phyloP scores from a whole-genome alignment of 805 yeast genomes.

The Scheffersomyces lignosus region DNA sequence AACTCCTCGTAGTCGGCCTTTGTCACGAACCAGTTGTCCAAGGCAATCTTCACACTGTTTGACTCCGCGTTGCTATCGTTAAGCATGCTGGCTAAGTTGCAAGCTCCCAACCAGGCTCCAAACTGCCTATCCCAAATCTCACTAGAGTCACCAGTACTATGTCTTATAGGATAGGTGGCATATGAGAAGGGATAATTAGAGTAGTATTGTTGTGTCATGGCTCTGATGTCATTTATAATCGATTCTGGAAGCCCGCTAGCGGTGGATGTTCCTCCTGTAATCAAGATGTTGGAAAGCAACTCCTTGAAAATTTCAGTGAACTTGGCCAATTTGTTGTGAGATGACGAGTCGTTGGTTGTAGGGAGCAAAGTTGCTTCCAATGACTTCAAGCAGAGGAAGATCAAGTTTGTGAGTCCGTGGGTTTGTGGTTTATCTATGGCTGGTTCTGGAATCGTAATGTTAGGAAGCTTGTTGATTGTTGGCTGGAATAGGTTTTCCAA shows the following conservation, averaged over 20 bases:
- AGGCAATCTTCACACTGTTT: conserved; percentile 34
- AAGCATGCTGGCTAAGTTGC: conserved; percentile 62
- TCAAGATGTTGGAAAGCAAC: conserved; percentile 44
- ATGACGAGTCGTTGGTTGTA: conserved; percentile 27
- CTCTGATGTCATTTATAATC: conserved; percentile 53
- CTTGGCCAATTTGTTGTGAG: conserved; percentile 26
- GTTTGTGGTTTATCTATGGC: conserved; percentile 47
- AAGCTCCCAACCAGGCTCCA: conserved; percentile 74
- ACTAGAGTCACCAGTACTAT: conserved; percentile 27
- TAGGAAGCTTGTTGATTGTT: conserved; percentile 46
- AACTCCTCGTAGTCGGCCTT: conserved; percentile 65
- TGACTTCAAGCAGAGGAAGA: conserved; percentile 35
- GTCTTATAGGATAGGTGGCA: conserved; percentile 28
- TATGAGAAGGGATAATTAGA: conserved; percentile 44
- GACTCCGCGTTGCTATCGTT: conserved; percentile 39
- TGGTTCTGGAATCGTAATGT: conserved; percentile 30
- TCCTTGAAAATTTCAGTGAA: conserved; percentile 41
- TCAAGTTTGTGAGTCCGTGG: conserved; percentile 45
- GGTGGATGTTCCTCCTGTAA: conserved; percentile 62
- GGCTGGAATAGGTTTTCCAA: conserved; percentile 77
- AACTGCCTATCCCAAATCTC: conserved; percentile 53
- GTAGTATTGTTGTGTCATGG: conserved; percentile 42
- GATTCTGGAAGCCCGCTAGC: conserved; percentile 58
- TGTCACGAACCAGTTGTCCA: conserved; percentile 55
- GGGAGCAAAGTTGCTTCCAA: conserved; percentile 35